phyloP scores from a whole-genome alignment of 371 early-diverging fungal species.

The Mucor piriformis region DNA sequence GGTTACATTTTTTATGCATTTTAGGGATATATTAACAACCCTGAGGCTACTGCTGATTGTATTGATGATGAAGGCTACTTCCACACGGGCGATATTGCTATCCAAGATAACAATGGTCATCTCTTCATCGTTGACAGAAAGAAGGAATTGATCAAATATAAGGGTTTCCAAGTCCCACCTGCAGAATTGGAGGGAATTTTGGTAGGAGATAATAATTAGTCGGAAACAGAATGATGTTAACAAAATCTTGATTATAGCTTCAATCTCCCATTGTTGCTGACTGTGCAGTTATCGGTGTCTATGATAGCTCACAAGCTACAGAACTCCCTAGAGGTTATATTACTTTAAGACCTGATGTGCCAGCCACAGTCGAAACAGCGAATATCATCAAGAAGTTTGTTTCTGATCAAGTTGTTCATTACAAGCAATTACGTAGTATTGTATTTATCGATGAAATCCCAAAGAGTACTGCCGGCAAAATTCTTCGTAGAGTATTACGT shows the following conservation, averaged over 20 bases:
- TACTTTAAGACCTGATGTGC: constrained; percentile 43
- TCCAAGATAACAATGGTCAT: constrained; percentile 59
- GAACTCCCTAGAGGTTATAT: constrained; percentile 77
- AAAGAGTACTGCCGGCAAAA: constrained; percentile 79
- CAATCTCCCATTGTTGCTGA: constrained; percentile 70
- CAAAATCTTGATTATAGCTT: constrained; percentile 16
- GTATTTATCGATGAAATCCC: constrained; percentile 70
- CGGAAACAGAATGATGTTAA: not conserved
- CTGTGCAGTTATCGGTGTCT: constrained; percentile 68
- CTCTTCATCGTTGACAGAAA: constrained; percentile 72
- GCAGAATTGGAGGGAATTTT: constrained; percentile 27
- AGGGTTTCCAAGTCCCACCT: constrained; percentile 65
- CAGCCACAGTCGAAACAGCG: constrained; percentile 18
- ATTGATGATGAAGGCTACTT: constrained; percentile 69
- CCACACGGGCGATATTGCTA: constrained; percentile 86
- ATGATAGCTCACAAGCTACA: constrained; percentile 56
- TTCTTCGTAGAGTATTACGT: constrained; percentile 59
- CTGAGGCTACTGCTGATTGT: constrained; percentile 65
- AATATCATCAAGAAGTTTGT: constrained; percentile 59
- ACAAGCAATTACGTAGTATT: constrained; percentile 81
- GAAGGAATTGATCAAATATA: constrained; percentile 80
- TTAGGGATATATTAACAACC: constrained; percentile 68
- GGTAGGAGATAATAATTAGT: constrained; percentile 1
- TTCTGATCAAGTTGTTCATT: constrained; percentile 59
- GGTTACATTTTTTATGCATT: not conserved